These are phyloP conservation scores for Fusarium sp. DNA, from an alignment of 2,329 filamentous ascomycete species.

Conservation along the genomic window DNA sequence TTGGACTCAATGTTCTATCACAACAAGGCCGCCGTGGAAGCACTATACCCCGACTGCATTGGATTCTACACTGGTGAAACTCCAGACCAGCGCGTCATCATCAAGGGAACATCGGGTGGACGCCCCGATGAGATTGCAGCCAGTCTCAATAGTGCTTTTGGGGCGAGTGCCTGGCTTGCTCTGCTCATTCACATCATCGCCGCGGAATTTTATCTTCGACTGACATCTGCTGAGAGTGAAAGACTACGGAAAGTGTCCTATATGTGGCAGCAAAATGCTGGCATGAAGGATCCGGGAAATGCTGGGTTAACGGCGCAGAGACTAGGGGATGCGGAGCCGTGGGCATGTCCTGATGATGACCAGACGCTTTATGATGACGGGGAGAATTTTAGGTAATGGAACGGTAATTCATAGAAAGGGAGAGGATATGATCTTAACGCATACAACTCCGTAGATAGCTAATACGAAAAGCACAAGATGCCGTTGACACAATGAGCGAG, in stretches of 20 bases:
- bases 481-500: background rate
- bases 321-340: slow-evolving; percentile 32
- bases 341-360: slow-evolving; percentile 8
- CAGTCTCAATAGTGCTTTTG: slow-evolving; percentile 59
- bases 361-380: background rate
- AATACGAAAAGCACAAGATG: background rate
- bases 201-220: slow-evolving; percentile 58
- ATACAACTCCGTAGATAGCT: background rate
- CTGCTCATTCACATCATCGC: slow-evolving; percentile 60
- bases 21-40: slow-evolving; percentile 41
- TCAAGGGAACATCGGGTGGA: slow-evolving; percentile 46
- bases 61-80: slow-evolving; percentile 47
- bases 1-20: slow-evolving; percentile 53
- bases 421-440: background rate
- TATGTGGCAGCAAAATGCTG: slow-evolving; percentile 64
- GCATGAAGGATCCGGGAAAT: slow-evolving; percentile 59
- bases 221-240: slow-evolving; percentile 64
- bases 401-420: background rate
- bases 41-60: slow-evolving; percentile 57
- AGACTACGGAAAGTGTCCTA: slow-evolving; percentile 65
- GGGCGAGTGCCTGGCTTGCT: slow-evolving; percentile 63
- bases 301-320: slow-evolving; percentile 53
- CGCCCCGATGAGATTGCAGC: slow-evolving; percentile 50
- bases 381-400: background rate
- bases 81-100: slow-evolving; percentile 28